Percentiles rank a stretch among this genome's conserved stretches.
phyloP scores from a whole-genome alignment of 1,284 basidiomycete species.

The Stereum hirsutum region DNA sequence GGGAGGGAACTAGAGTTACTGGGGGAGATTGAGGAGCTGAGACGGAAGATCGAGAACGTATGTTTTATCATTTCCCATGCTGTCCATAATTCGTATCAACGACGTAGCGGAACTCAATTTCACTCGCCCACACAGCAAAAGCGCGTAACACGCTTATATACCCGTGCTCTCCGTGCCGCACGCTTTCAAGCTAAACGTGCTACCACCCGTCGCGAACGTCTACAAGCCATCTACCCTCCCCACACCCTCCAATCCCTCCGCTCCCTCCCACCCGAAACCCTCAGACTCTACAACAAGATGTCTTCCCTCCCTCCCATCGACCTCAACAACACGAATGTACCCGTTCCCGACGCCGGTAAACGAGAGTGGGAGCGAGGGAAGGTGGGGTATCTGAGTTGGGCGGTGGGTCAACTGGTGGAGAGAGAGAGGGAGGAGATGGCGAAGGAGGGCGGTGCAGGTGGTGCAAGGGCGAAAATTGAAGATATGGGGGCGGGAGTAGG shows the following conservation, averaged over 20 bases:
- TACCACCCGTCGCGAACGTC: too few species aligned
- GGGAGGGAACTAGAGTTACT: conserved; percentile 45
- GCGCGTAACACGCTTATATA: conserved; percentile 42
- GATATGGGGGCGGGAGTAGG: too few species aligned
- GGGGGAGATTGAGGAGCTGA: conserved; percentile 52
- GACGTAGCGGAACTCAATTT: background rate
- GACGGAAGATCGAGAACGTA: conserved; percentile 51
- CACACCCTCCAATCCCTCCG: conserved; percentile 22
- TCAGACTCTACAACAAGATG: conserved; percentile 33
- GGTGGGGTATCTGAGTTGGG: conserved; percentile 64
- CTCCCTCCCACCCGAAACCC: conserved; percentile 16
- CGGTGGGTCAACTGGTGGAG: conserved; percentile 41
- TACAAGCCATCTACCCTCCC: conserved; percentile 37
- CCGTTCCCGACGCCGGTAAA: conserved; percentile 48
- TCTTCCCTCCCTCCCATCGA: conserved; percentile 44
- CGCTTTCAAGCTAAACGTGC: conserved; percentile 32
- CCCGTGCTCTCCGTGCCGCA: conserved; percentile 37
- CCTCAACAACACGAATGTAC: conserved; percentile 28
- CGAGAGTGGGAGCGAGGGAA: conserved; percentile 62
- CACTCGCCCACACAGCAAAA: conserved; percentile 40
- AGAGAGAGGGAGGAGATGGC: conserved; percentile 29
- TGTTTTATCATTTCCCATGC: conserved; percentile 17
- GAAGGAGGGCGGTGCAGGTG: conserved; percentile 15
- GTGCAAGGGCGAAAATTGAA: too few species aligned
- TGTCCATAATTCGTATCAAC: too few species aligned